Evolutionary conservation across 768 basidiomycete species (phyloP), one percentile per base, ranked within the genome.

Genomic region (Termitomyces sp.): DNA sequence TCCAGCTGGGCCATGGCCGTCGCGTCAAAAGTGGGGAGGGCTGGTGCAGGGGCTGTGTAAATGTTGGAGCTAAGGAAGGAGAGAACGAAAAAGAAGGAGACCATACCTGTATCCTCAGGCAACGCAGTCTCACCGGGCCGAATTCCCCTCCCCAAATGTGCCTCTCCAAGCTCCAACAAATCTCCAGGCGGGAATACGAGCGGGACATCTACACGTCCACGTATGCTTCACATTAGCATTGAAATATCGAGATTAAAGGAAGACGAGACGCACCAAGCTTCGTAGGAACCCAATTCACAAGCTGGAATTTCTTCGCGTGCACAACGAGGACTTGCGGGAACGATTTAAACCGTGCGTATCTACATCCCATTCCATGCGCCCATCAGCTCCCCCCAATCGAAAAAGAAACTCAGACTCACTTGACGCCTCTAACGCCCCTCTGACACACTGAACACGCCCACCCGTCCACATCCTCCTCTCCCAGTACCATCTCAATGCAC

Each of bases 241-340:
- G 41, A 40, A n/a, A 19, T 12, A 25, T 30, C 34, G 16, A 16
- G 40, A n/a, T 9, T 10, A 11, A 8, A 14, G 19, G 30, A 40
- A 52, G 21, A 25, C 17, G 27, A 40, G 7, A 66, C 83, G 17
- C 59, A 93, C 94, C 92, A 28, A 98, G 78, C 72, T 99, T 99
- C 3, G 88, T 80, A 0, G 97, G 97, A 1, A 99, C 92, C 97
- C 97, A 98, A 62, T 94, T 93, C 41, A 94, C 88, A 4, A 96
- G 80, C 70, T 94, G 91, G 75, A 97, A 98, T 64, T 96, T 96
- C 67, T 90, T 91, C 42, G 93, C 87, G 60, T 97, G 95, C 1
- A 99, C 70, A 8, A 96, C 85, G 0, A 98, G 79, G 1, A 93
- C 83, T 11, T 94, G 81, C 0, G 97, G 97, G 77, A 96, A 92